Evolutionary conservation across 2,329 filamentous ascomycete species (phyloP), one percentile per base, ranked within the genome.

Genomic region (Cladosporium sp.): DNA sequence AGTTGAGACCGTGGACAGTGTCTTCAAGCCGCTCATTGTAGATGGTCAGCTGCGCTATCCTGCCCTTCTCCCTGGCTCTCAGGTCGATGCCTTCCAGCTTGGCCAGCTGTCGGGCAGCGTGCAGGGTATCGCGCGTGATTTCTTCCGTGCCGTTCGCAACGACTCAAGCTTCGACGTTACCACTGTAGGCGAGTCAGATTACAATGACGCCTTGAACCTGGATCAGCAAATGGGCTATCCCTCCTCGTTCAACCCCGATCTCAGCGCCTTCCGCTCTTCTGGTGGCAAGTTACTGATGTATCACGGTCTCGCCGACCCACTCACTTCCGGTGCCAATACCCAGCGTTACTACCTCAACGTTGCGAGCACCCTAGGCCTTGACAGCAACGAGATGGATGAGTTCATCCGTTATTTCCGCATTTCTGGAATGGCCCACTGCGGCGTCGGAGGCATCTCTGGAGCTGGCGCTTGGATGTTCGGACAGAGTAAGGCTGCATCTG

Each of bases 351-450:
- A 81, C 66, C 69, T 79, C 47, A 71, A 78, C 39, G 76, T 80
- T 3, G 67, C 71, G 1, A 17, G 60, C 24, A 63, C 66, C 25
- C 75, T 77, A 60, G 70, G 64, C 25, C 62, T 74, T 25, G 60
- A 71, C 37, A 73, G 76, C 57, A 71, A 70, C 17, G 70, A 68
- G 7, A 68, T 70, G 6, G 72, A 74, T 51, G 64, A 68, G 49
- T 73, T 74, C 63, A 62, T 77, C 40, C 75, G 80, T 42, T 78
- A 74, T 66, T 83, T 83, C 71, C 73, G 74, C 34, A 78, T 78
- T 66, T 77, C 66, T 57, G 82, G 81, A 4, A 79, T 81, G 71
- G 71, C 67, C 2, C 81, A 83, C 65, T 83, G 81, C 63, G 60
- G 75, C 77, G 62, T 64, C 1, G 77, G 77, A 19, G 66, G 67